phyloP scores from a whole-genome alignment of 2,329 filamentous ascomycete genomes.

The Rhytidhysteron rufulum region DNA sequence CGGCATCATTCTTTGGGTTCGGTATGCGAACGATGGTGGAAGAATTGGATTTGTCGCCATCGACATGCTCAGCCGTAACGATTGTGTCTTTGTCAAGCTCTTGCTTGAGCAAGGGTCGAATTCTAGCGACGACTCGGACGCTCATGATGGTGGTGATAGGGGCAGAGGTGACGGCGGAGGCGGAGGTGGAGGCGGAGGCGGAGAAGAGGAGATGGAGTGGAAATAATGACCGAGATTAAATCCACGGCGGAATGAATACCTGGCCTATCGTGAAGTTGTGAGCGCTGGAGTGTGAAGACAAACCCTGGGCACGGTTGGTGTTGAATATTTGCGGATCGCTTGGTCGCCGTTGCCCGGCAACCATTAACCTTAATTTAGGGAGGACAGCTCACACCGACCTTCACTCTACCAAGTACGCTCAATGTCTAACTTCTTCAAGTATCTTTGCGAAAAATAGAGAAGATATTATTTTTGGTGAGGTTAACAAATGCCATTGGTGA shows the following conservation, averaged over 20 bases:
- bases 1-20: slow-evolving; percentile 85
- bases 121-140: slow-evolving; percentile 85
- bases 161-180: slow-evolving; percentile 6
- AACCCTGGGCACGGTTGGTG: slow-evolving; percentile 16
- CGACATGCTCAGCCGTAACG: slow-evolving; percentile 56
- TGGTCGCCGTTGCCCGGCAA: too few species aligned
- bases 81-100: slow-evolving; percentile 88
- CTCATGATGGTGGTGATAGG: slow-evolving; percentile 35
- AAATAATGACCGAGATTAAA: slow-evolving; percentile 17
- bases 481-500: too few species aligned
- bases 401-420: too few species aligned
- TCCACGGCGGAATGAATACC: slow-evolving; percentile 30
- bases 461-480: too few species aligned
- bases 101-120: slow-evolving; percentile 80
- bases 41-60: slow-evolving; percentile 37
- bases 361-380: too few species aligned
- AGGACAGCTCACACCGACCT: too few species aligned
- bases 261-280: slow-evolving; percentile 26
- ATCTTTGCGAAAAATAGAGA: too few species aligned
- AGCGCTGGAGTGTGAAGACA: slow-evolving; percentile 16
- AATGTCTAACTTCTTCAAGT: too few species aligned
- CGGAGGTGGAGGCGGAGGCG: slow-evolving; percentile 3
- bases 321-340: slow-evolving; percentile 19
- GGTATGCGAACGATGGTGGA: slow-evolving; percentile 78
- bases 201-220: slow-evolving; percentile 10